phyloP scores from a whole-genome alignment of 345 rosid species.

The Nasturtium officinale region DNA sequence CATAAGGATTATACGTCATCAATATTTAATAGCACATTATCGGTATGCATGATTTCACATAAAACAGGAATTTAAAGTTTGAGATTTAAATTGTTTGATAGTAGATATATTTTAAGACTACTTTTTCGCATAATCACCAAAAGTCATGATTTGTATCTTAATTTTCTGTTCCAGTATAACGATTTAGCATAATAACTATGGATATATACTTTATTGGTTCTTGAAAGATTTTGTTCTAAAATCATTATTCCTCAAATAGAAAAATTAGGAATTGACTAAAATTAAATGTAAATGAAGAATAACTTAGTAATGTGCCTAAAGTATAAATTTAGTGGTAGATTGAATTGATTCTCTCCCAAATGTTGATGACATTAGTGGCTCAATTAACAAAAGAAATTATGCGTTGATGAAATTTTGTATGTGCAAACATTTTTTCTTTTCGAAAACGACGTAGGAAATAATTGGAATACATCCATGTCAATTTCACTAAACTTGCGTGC shows the following conservation, averaged over 20 bases:
- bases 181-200: not conserved
- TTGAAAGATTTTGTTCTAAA: slow-evolving; percentile 29
- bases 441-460: not conserved
- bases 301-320: slow-evolving; percentile 8
- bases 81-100: no score
- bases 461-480: not conserved
- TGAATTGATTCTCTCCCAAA: slow-evolving; percentile 33
- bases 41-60: no score
- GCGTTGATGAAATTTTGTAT: not conserved
- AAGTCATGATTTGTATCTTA: not conserved
- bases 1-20: no score
- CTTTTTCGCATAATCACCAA: no score
- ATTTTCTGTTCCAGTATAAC: not conserved
- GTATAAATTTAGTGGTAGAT: slow-evolving; percentile 32
- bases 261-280: slow-evolving; percentile 15
- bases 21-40: no score
- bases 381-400: not conserved
- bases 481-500: no score
- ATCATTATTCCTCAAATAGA: slow-evolving; percentile 27
- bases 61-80: no score
- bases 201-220: slow-evolving; percentile 31
- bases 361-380: slow-evolving; percentile 4
- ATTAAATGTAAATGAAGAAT: not conserved
- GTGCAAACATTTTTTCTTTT: not conserved
- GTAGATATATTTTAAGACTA: no score